phyloP scores from a whole-genome alignment of 495 filamentous ascomycete genomes.

The Penicillium bovifimosum region DNA sequence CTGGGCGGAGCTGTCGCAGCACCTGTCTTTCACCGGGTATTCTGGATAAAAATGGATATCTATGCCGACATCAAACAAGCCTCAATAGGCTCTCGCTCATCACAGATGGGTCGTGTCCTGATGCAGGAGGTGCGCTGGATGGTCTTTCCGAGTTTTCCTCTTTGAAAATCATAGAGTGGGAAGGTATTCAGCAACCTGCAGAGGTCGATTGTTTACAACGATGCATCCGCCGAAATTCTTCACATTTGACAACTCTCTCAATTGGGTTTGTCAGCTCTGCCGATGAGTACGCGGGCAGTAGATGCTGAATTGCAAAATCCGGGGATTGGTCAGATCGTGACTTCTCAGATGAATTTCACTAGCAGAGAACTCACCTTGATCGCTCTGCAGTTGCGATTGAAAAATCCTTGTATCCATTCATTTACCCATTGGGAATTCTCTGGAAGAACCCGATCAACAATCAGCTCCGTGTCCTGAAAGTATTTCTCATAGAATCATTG shows the following conservation, averaged over 20 bases:
- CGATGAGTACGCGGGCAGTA: too few species aligned
- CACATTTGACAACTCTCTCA: background rate
- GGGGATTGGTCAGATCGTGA: too few species aligned
- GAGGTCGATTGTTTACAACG: constrained; percentile 4
- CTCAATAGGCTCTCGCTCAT: constrained; percentile 3
- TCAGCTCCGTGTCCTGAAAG: too few species aligned
- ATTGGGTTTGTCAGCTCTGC: background rate
- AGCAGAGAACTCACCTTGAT: too few species aligned
- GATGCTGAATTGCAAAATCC: too few species aligned
- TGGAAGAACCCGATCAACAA: too few species aligned
- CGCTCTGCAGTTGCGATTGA: too few species aligned
- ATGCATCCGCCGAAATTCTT: constrained; percentile 5
- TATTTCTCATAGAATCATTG: too few species aligned
- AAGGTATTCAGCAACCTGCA: constrained; percentile 9
- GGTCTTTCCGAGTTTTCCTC: constrained; percentile 1
- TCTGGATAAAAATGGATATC: constrained; percentile 4
- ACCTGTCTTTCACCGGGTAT: constrained; percentile 11
- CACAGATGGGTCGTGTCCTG: constrained; percentile 12
- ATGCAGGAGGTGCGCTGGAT: background rate
- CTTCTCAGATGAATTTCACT: too few species aligned
- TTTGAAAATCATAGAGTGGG: constrained; percentile 8
- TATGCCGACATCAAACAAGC: constrained; percentile 1
- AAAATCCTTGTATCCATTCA: too few species aligned
- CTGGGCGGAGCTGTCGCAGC: constrained; percentile 10
- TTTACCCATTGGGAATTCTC: too few species aligned